Percentiles rank a stretch among this genome's conserved stretches.
phyloP scores from a whole-genome alignment of 2,329 filamentous ascomycete species.

The Colletotrichum eremochloae region DNA sequence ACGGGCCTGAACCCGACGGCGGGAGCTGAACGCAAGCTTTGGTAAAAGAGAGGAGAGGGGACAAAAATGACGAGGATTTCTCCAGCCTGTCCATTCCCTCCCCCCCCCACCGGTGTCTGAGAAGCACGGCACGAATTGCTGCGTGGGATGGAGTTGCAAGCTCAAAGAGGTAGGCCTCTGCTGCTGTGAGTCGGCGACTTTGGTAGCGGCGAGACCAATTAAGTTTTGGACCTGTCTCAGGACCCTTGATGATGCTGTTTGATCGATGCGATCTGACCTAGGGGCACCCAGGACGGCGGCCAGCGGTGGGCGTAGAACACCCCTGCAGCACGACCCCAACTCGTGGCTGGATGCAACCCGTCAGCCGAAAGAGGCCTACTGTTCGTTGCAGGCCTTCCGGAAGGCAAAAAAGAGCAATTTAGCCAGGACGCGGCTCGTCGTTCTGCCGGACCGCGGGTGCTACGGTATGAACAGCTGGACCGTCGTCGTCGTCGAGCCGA shows the following conservation, averaged over 20 bases:
- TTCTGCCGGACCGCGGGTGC: constrained; percentile 11
- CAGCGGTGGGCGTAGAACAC: constrained; percentile 18
- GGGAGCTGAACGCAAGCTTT: not conserved
- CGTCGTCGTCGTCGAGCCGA: not conserved
- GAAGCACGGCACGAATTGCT: constrained; percentile 24
- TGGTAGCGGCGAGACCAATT: constrained; percentile 28
- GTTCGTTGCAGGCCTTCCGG: constrained; percentile 5
- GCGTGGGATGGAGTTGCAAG: not conserved
- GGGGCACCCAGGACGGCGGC: not conserved
- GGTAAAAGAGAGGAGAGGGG: not conserved
- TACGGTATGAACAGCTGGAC: not conserved
- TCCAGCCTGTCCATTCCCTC: too few relatives aligned
- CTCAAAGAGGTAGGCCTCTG: not conserved
- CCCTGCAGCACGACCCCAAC: not conserved
- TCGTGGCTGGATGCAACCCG: not conserved
- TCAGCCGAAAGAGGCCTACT: not conserved
- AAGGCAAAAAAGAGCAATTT: constrained; percentile 7
- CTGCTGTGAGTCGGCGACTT: not conserved
- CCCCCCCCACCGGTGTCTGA: constrained; percentile 20
- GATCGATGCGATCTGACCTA: constrained; percentile 36
- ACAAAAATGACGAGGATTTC: not conserved
- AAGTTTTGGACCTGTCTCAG: constrained; percentile 42
- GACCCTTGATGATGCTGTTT: constrained; percentile 40
- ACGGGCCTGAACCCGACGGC: constrained; percentile 14
- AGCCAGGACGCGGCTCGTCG: constrained; percentile 18